Base-by-base conservation (phyloP, 441 rosid species). In the Brassica balearica region DNA sequence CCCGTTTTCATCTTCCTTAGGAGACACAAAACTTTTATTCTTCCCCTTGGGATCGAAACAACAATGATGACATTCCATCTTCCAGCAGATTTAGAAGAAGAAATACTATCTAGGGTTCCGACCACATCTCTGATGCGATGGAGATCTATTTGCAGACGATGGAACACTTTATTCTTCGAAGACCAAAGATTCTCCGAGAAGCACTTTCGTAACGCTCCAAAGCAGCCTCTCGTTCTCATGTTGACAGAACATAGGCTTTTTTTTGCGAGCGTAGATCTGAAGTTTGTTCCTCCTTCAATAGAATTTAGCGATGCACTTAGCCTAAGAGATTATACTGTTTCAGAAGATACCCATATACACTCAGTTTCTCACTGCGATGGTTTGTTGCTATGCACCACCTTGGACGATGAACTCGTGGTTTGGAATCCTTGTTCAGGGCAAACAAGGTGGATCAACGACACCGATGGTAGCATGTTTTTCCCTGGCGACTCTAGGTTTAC, bases 371-470 rank as follows among this genome's bases (percentile, higher is more conserved):
- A 74, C 17, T 74, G 71, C 9, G 6, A 63, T 0, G 69, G 76
- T 63, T 27, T 73, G 12, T 73, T 63, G 69, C 8, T 63, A 32
- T 74, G 77, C 71, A 65, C 1, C 6, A 74, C 71, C 55, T 15
- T 0, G 0, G 55, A 32, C 1, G 0, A 34, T 0, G 17, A 5
- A 51, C 55, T 8, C 2, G 71, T 73, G 34, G 55, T 73, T 65
- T 73, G 65, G 38, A 74, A 65, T 55, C 71, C 71, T 0, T 65
- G 55, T 65, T 19, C 8, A 12, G 77, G 77, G 2, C 36, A 65
- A 53, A 63, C 38, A 2, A 53, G 23, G 23, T 74, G 77, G n/a
- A 43, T 43, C n/a, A 11, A 1, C 3, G 5, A 43, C 4, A 3
- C 3, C n/a, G n/a, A 43, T 10, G n/a, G 51, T 11, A 43, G 5